Base-by-base conservation (phyloP, 768 basidiomycete species). In the Cystobasidium tubakii region DNA sequence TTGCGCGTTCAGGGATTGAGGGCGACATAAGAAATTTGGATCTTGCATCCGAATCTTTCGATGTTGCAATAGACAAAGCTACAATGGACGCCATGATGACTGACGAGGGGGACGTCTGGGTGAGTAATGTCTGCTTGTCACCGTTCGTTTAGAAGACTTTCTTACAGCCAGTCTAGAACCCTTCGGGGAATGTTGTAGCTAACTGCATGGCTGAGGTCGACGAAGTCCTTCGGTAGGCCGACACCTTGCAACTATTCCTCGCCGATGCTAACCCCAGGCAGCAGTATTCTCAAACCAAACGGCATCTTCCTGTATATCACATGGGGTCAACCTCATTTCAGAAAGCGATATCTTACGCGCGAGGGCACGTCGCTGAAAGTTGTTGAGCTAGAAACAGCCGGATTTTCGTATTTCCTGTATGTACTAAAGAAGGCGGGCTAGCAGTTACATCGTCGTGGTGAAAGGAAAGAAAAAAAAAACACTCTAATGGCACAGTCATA, bases 61-160 rank as follows among this genome's bases (percentile, higher is more conserved):
- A 71, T 36, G 42, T 71, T 13, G 69, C 69, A 7, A 21, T 71
- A 4, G 69, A 71, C 55, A 71, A 71, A 60, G 69, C 25, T 9
- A 71, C 69, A 12, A 71, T 71, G 69, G 69, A 71, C 39, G 54
- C 69, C 6, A 71, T 71, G 69, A 71, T 71, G 69, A 71, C 69
- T 12, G 29, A 4, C 25, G 60, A 57, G 34, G 27, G 54, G 4
- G 69, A 71, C 29, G 34, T 71, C 33, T 71, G 69, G 69, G 69
- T 71, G 25, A 53, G 66, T 19, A 6, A 25, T 29, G 13, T 6
- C 23, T 44, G n/a, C n/a, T n/a, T n/a, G n/a, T n/a, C n/a, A n/a
- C n/a, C n/a, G n/a, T n/a, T n/a, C n/a, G n/a, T n/a, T n/a, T n/a
- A n/a, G n/a, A n/a, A n/a, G n/a, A n/a, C n/a, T n/a, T n/a, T n/a